Percentiles rank a stretch among this genome's conserved stretches.
These are phyloP conservation scores for Gossypium herbaceum DNA, from an alignment of 345 rosid genomes.

Conservation along the genomic window DNA sequence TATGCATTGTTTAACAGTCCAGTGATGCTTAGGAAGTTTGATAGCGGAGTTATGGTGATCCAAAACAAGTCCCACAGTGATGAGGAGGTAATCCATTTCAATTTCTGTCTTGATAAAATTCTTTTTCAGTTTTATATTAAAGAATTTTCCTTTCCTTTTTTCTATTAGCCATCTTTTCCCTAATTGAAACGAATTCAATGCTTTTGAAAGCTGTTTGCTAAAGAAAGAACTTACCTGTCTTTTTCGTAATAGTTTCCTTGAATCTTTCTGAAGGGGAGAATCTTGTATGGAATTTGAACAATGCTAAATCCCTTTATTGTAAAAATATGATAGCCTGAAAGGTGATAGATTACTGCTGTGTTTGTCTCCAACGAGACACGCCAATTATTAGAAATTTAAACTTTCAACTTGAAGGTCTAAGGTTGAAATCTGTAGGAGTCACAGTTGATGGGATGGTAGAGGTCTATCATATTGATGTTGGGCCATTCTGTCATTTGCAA, in stretches of 20 bases:
- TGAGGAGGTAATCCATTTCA: conserved; percentile 62
- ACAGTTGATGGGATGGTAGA: not conserved
- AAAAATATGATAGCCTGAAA: not conserved
- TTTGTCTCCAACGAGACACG: not conserved
- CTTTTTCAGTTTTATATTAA: not conserved
- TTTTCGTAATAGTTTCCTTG: not conserved
- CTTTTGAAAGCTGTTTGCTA: not conserved
- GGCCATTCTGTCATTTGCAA: not conserved
- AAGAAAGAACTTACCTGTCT: not conserved
- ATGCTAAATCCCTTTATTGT: not conserved
- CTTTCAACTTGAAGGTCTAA: not conserved
- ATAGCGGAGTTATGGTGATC: conserved; percentile 95
- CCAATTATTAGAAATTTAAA: not conserved
- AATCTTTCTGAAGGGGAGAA: not conserved
- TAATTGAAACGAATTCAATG: not conserved
- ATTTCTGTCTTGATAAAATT: conserved; percentile 7
- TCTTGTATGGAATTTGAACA: not conserved
- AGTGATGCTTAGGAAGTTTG: conserved; percentile 95
- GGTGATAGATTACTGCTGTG: not conserved
- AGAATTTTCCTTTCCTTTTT: not conserved
- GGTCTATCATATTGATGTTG: not conserved
- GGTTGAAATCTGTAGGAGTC: not conserved
- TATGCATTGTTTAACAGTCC: conserved; percentile 55
- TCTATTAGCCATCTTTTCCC: not conserved
- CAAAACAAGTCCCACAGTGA: conserved; percentile 92